phyloP scores from a whole-genome alignment of 352 stramenopile genomes.

The Phytophthora chlamydospora region DNA sequence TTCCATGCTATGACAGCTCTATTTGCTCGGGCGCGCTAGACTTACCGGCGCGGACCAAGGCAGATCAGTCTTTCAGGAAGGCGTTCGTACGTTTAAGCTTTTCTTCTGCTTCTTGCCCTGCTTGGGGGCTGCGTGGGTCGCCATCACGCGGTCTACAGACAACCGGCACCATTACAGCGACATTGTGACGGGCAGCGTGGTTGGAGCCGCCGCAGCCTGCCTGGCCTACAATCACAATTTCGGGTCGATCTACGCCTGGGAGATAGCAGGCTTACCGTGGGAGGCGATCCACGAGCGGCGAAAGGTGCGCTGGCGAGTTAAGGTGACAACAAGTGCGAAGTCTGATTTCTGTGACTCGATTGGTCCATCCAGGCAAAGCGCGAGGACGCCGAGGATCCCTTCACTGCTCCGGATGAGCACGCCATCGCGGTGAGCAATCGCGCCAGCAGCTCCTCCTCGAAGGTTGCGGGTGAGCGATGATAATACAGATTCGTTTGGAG shows the following conservation, averaged over 20 bases:
- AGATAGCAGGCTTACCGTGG: constrained; percentile 50
- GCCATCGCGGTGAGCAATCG: constrained; percentile 11
- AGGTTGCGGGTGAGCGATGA: constrained; percentile 10
- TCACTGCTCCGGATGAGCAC: neutral
- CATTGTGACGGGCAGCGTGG: constrained; percentile 64
- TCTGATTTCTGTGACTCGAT: neutral
- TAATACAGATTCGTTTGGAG: neutral
- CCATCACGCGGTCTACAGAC: constrained; percentile 73
- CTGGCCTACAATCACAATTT: constrained; percentile 70
- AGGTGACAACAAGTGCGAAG: neutral
- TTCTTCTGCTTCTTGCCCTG: constrained; percentile 70
- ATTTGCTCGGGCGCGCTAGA: constrained; percentile 68
- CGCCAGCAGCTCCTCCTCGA: constrained; percentile 5
- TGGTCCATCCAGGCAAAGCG: constrained; percentile 17
- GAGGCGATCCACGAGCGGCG: constrained; percentile 43
- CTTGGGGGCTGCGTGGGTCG: constrained; percentile 66
- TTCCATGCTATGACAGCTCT: constrained; percentile 44
- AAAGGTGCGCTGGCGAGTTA: constrained; percentile 33
- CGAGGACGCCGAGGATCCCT: constrained; percentile 5
- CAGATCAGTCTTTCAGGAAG: constrained; percentile 48
- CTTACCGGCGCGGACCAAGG: constrained; percentile 54
- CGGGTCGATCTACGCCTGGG: constrained; percentile 58
- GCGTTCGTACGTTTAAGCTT: constrained; percentile 62
- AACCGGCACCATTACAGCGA: constrained; percentile 85
- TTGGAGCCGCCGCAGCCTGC: constrained; percentile 42